Base-by-base conservation (phyloP, 106 monocot genomes). In the Platanthera zijinensis region DNA sequence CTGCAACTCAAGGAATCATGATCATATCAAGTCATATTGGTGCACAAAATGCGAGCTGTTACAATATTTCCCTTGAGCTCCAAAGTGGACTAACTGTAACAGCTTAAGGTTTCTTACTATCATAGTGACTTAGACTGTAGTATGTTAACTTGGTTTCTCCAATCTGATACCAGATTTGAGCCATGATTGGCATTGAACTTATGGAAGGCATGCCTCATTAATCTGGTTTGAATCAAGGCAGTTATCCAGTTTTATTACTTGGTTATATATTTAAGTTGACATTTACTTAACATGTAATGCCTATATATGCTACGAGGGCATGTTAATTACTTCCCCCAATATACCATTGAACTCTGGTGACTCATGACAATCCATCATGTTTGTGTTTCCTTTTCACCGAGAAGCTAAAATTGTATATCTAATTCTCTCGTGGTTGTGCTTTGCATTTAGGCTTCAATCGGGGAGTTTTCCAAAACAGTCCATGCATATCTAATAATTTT, bases 401-500 rank as follows among this genome's bases (percentile, higher is more conserved):
- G 32, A 66, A 0, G 12, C 25, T 66, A 66, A 30, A 66, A 66
- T 30, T 25, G 5, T 30, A 64, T 32, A 11, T 69, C 72, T 49
- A 50, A 72, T 72, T 72, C 14, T 51, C 45, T 74, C 22, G 71
- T 30, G 7, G 73, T 48, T 22, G 9, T 53, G 19, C n/a, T 32
- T 28, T 75, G 49, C 8, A 19, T 12, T 53, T 76, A 93, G 97
- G 89, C 78, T 74, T 96, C 93, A 8, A 89, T 97, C 74, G 76
- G 75, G 72, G 87, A 86, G 53, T 91, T 91, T 78, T 89, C 93
- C 21, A 94, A 91, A 78, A 91, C 85, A 5, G 82, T 86, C 45
- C 89, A 83, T 81, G 93, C 93, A 46, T 94, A 94, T 88, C 91
- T 87, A 51, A 94, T 93, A 80, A 97, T 97, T 82, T 97, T 97